These are phyloP conservation scores for Triglochin maritima DNA, from an alignment of 106 monocot genomes.

Conservation along the genomic window DNA sequence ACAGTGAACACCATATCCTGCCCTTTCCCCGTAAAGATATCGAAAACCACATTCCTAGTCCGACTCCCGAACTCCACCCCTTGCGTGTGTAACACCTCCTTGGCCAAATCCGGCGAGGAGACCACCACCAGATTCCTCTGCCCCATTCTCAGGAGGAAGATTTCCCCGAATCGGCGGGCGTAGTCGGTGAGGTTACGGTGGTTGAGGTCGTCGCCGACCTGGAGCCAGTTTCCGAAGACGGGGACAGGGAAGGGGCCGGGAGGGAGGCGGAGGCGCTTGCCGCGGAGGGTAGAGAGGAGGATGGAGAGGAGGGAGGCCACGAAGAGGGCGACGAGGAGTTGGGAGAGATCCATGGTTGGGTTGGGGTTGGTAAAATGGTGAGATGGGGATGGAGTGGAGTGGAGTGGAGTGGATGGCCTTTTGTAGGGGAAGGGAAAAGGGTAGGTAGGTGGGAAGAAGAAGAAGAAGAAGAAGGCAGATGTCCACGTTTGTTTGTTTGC, in stretches of 20 bases:
- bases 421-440: background rate
- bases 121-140: slow-evolving; percentile 55
- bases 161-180: slow-evolving; percentile 29
- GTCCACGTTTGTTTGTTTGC: background rate
- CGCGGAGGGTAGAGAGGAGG: slow-evolving; percentile 45
- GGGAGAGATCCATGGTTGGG: slow-evolving; percentile 40
- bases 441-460: background rate
- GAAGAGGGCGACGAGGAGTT: slow-evolving; percentile 63
- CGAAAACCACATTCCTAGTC: slow-evolving; percentile 67
- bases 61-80: slow-evolving; percentile 77
- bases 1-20: slow-evolving; percentile 78
- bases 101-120: slow-evolving; percentile 48
- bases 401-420: background rate
- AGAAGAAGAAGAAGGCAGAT: background rate
- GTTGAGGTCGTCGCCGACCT: slow-evolving; percentile 80
- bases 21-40: slow-evolving; percentile 64
- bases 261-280: slow-evolving; percentile 58
- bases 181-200: slow-evolving; percentile 39
- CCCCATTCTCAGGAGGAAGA: slow-evolving; percentile 61
- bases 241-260: slow-evolving; percentile 61
- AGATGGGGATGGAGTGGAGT: background rate
- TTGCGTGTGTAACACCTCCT: slow-evolving; percentile 65
- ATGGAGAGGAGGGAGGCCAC: slow-evolving; percentile 44
- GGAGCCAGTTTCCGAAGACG: slow-evolving; percentile 76
- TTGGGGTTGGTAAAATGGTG: background rate